Percentiles rank a stretch among this genome's conserved stretches.
These are phyloP conservation scores for Lecanicillium sp. DNA, from an alignment of 2,329 filamentous ascomycete species.

Conservation along the genomic window DNA sequence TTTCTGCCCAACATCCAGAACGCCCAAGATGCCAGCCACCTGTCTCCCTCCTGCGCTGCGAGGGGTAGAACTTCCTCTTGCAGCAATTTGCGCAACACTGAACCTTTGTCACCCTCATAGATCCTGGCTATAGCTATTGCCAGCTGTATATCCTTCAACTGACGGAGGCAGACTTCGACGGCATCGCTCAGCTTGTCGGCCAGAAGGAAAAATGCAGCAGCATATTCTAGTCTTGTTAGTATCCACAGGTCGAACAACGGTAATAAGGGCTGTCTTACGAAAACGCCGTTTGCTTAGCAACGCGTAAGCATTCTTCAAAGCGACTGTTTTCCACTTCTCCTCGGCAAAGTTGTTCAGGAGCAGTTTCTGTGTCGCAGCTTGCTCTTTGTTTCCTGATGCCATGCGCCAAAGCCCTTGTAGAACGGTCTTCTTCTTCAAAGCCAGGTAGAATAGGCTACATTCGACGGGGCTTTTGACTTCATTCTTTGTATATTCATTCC, in stretches of 20 bases:
- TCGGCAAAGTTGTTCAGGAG: conserved; percentile 89
- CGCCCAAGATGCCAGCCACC: conserved; percentile 93
- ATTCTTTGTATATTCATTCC: conserved; percentile 85
- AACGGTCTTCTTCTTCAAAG: conserved; percentile 83
- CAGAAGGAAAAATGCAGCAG: conserved; percentile 90
- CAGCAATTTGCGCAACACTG: conserved; percentile 66
- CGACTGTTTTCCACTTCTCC: conserved; percentile 78
- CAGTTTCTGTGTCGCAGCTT: conserved; percentile 69
- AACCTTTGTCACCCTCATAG: conserved; percentile 78
- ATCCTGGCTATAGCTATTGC: conserved; percentile 83
- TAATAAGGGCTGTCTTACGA: conserved; percentile 41
- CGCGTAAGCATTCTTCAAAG: conserved; percentile 94
- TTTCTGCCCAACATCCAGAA: conserved; percentile 84
- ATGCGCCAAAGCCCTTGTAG: conserved; percentile 92
- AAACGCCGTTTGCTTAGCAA: conserved; percentile 86
- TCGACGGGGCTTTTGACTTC: conserved; percentile 86
- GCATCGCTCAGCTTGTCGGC: conserved; percentile 81
- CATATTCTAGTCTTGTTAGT: conserved; percentile 63
- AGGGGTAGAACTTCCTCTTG: conserved; percentile 72
- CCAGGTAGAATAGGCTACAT: conserved; percentile 87
- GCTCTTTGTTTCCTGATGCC: conserved; percentile 83
- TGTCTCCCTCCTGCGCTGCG: conserved; percentile 75
- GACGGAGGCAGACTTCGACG: conserved; percentile 77
- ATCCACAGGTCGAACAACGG: neutral
- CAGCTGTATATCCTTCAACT: conserved; percentile 82